phyloP scores from a whole-genome alignment of 495 filamentous ascomycete species.

The Hypoxylon trugodes region DNA sequence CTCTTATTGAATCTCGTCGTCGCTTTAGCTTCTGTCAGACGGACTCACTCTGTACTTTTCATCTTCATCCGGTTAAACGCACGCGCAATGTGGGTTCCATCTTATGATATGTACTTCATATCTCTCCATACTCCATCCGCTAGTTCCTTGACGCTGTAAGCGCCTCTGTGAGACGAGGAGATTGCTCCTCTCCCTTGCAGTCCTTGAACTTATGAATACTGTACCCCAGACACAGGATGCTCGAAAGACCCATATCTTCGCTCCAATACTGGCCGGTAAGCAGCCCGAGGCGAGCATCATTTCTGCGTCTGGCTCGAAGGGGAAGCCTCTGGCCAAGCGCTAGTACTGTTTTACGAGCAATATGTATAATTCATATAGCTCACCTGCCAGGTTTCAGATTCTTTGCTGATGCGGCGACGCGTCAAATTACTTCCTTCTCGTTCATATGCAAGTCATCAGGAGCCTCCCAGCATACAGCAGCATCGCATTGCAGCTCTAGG shows the following conservation, averaged over 20 bases:
- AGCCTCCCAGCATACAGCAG: slow-evolving; percentile 27
- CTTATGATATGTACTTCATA: slow-evolving; percentile 32
- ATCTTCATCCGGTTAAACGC: slow-evolving; percentile 37
- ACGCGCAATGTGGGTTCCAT: slow-evolving; percentile 33
- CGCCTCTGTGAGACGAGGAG: slow-evolving; percentile 28
- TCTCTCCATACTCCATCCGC: slow-evolving; percentile 17
- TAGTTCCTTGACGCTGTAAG: slow-evolving; percentile 34
- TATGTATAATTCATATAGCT: slow-evolving; percentile 29
- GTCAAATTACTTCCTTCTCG: slow-evolving; percentile 18
- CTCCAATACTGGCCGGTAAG: slow-evolving; percentile 26
- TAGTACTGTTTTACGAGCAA: slow-evolving; percentile 9
- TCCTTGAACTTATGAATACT: slow-evolving; percentile 17
- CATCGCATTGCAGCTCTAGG: slow-evolving; percentile 23
- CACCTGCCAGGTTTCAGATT: slow-evolving; percentile 31
- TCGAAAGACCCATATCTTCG: slow-evolving; percentile 16
- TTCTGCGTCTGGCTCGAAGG: slow-evolving; percentile 34
- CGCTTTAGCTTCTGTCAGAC: slow-evolving; percentile 30
- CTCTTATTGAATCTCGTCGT: slow-evolving; percentile 41
- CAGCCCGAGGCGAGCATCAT: slow-evolving; percentile 25
- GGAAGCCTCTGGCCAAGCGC: slow-evolving; percentile 27
- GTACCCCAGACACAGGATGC: slow-evolving; percentile 24
- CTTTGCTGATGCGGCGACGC: slow-evolving; percentile 13
- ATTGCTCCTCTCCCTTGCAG: slow-evolving; percentile 25
- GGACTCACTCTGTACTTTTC: slow-evolving; percentile 25
- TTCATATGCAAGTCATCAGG: slow-evolving; percentile 41